These are phyloP conservation scores for Boletus rufocinnamomeus DNA, from an alignment of 768 basidiomycete genomes.

Conservation along the genomic window DNA sequence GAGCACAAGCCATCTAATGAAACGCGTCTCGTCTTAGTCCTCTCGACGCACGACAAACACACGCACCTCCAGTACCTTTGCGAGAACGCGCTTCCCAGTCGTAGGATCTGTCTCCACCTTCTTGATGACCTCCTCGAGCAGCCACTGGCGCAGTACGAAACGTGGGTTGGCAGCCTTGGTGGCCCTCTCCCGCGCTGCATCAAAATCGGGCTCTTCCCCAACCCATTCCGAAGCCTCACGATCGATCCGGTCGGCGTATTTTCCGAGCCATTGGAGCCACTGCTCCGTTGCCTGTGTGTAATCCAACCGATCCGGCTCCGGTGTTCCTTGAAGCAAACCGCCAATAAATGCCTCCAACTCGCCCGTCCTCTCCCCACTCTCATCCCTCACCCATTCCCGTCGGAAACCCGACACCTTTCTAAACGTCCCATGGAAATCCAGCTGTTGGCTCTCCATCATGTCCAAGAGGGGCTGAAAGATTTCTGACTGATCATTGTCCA, in stretches of 20 bases:
- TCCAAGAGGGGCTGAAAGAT: constrained; percentile 72
- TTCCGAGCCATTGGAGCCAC: constrained; percentile 65
- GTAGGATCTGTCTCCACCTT: constrained; percentile 66
- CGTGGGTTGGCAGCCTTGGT: constrained; percentile 76
- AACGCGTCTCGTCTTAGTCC: background rate
- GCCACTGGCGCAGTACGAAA: constrained; percentile 94
- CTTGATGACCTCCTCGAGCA: constrained; percentile 89
- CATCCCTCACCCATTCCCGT: constrained; percentile 35
- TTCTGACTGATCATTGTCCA: constrained; percentile 56
- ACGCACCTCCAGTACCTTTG: constrained; percentile 79
- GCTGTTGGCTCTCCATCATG: constrained; percentile 65
- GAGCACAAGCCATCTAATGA: constrained; percentile 80
- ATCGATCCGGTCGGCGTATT: constrained; percentile 60
- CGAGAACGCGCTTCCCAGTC: constrained; percentile 66
- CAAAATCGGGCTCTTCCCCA: constrained; percentile 38
- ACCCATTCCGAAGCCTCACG: constrained; percentile 52
- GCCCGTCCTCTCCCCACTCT: constrained; percentile 6
- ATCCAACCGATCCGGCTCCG: constrained; percentile 49
- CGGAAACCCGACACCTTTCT: constrained; percentile 68
- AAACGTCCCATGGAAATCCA: constrained; percentile 93
- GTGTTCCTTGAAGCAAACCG: constrained; percentile 47
- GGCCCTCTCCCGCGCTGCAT: constrained; percentile 48
- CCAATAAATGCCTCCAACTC: constrained; percentile 45
- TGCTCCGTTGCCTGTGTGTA: constrained; percentile 47
- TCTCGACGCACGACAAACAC: background rate